phyloP scores from a whole-genome alignment of 495 filamentous ascomycete genomes.

The Penicillium psychrofluorescens region DNA sequence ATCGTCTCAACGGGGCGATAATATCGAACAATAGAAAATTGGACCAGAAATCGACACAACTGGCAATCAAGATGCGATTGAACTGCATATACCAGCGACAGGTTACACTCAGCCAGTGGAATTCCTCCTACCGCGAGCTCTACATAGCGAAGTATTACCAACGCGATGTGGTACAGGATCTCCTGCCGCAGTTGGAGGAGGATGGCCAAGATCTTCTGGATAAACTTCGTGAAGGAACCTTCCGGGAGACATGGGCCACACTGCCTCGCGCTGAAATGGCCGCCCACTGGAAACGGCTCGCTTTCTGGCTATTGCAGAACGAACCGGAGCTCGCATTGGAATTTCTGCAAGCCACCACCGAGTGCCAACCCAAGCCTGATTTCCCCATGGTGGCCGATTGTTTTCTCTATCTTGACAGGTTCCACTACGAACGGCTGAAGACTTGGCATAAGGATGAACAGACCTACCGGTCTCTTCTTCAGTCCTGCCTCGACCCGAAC shows the following conservation, averaged over 20 bases:
- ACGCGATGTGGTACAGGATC: constrained; percentile 6
- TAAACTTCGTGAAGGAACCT: constrained; percentile 17
- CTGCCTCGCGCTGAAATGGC: constrained; percentile 19
- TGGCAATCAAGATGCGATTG: constrained; percentile 11
- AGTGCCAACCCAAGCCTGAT: constrained; percentile 31
- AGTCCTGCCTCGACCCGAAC: constrained; percentile 22
- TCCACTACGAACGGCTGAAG: constrained; percentile 14
- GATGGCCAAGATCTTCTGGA: constrained; percentile 16
- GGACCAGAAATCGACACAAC: constrained; percentile 6
- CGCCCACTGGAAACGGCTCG: constrained; percentile 42
- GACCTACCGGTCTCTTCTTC: constrained; percentile 19
- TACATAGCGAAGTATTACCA: constrained; percentile 16
- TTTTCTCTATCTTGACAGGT: constrained; percentile 34
- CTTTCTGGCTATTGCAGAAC: constrained; percentile 45
- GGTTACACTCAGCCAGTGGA: constrained; percentile 19
- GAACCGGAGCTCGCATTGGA: constrained; percentile 31
- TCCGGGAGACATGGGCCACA: constrained; percentile 37
- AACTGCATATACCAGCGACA: constrained; percentile 17
- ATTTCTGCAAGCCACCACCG: constrained; percentile 42
- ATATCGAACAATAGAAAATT: constrained; percentile 11
- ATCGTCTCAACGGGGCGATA: constrained; percentile 12
- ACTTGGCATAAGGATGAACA: constrained; percentile 11
- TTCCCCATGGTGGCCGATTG: constrained; percentile 46
- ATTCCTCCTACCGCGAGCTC: constrained; percentile 14
- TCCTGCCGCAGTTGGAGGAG: constrained; percentile 7